Percentiles rank a stretch among this genome's conserved stretches.
Evolutionary conservation across 192 early-diverging fungal species (phyloP).

Genomic region (Coemansia sp.): DNA sequence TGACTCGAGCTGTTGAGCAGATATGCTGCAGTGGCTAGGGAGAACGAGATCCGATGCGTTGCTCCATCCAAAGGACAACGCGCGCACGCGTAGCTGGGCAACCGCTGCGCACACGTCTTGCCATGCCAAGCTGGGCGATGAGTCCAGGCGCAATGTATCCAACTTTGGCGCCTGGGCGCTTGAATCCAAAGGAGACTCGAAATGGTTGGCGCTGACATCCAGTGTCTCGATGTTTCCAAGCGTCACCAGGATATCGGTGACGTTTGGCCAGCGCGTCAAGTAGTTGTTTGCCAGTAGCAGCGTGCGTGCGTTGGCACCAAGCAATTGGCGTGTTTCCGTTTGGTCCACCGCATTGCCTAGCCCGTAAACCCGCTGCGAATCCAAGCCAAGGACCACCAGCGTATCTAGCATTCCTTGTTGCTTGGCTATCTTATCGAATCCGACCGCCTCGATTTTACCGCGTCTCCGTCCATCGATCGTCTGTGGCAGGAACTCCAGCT

Average conservation of each 20-base stretch:
- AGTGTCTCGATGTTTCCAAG: constrained; percentile 11
- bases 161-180: neutral
- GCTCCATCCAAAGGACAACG: constrained; percentile 34
- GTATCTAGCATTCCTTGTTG: constrained; percentile 16
- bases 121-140: constrained; percentile 22
- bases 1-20: neutral
- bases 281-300: constrained; percentile 34
- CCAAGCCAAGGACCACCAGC: constrained; percentile 19
- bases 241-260: constrained; percentile 12
- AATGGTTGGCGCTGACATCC: constrained; percentile 41
- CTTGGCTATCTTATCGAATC: constrained; percentile 27
- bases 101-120: constrained; percentile 1
- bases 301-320: constrained; percentile 11
- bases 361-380: constrained; percentile 12
- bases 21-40: neutral
- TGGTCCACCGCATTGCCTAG: neutral
- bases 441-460: constrained; percentile 37
- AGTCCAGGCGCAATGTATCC: constrained; percentile 25
- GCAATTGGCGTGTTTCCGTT: neutral
- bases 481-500: neutral
- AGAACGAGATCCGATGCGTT: neutral
- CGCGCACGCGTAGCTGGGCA: neutral
- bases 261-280: constrained; percentile 18
- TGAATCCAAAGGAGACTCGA: neutral
- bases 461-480: constrained; percentile 30